Conservation (phyloP, 176 grass and related monocot species). For the Juncus effusus region DNA sequence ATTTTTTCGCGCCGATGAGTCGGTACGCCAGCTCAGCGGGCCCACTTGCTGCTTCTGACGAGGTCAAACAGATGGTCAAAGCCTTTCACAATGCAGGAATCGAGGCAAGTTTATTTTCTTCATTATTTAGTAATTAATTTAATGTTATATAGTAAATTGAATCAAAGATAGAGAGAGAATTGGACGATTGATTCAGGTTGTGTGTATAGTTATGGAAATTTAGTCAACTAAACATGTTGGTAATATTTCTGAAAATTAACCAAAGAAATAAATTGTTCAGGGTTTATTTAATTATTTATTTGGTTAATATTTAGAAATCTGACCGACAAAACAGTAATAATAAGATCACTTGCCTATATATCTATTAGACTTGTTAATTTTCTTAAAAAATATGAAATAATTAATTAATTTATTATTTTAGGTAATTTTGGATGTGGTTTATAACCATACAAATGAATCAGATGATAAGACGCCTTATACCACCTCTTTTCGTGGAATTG, state of each 20-base stretch:
- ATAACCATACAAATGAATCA: slow-evolving; percentile 96
- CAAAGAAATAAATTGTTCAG: too few relatives aligned
- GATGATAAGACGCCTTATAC: slow-evolving; percentile 77
- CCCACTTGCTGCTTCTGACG: slow-evolving; percentile 67
- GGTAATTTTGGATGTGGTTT: slow-evolving; percentile 99
- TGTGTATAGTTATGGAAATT: too few relatives aligned
- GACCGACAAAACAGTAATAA: too few relatives aligned
- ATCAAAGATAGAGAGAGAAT: too few relatives aligned
- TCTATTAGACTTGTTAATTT: too few relatives aligned
- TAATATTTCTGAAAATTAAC: too few relatives aligned
- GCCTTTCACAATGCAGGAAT: slow-evolving; percentile 95
- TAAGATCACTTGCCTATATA: too few relatives aligned
- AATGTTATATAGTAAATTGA: not conserved
- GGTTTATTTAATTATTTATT: too few relatives aligned
- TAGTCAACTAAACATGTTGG: too few relatives aligned
- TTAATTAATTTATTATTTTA: slow-evolving; percentile 23
- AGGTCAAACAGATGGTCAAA: slow-evolving; percentile 95
- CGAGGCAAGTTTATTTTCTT: slow-evolving; percentile 45
- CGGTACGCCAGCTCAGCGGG: slow-evolving; percentile 98
- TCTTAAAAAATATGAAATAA: too few relatives aligned
- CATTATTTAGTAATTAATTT: slow-evolving; percentile 8
- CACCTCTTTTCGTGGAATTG: slow-evolving; percentile 94
- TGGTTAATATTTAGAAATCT: too few relatives aligned
- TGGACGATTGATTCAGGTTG: too few relatives aligned
- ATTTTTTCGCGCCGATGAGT: slow-evolving; percentile 99